Percentiles rank a stretch among this genome's conserved stretches.
Conservation (phyloP, 139 green algal species). For the Asterochloris erici region DNA sequence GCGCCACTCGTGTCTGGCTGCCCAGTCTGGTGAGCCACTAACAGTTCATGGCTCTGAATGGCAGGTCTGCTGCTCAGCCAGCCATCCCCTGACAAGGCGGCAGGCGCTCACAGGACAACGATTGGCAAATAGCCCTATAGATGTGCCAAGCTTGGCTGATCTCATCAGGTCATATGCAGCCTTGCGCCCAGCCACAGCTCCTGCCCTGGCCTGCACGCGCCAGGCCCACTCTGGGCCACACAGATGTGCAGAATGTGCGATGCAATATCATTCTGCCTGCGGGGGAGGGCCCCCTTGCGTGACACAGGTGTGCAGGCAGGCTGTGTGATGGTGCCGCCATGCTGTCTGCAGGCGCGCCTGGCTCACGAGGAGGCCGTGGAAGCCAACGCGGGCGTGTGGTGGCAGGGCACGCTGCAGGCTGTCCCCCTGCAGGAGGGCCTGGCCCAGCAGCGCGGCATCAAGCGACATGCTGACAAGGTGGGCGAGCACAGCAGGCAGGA, state of each 20-base stretch:
- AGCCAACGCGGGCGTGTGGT: conserved; percentile 57
- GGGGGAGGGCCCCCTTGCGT: not conserved
- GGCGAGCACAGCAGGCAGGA: too few relatives aligned
- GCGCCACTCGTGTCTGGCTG: not conserved
- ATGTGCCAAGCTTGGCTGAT: too few relatives aligned
- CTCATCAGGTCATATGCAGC: too few relatives aligned
- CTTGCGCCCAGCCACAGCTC: too few relatives aligned
- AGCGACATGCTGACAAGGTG: conserved; percentile 65
- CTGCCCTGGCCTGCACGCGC: too few relatives aligned
- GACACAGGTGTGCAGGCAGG: too few relatives aligned
- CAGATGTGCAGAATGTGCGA: too few relatives aligned
- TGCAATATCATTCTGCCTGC: too few relatives aligned
- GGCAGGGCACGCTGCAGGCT: conserved; percentile 33
- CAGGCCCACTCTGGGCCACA: too few relatives aligned
- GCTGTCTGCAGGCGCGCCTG: conserved; percentile 9
- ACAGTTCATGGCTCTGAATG: not conserved
- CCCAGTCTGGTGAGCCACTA: not conserved
- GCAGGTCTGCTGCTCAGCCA: not conserved
- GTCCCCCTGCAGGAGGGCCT: conserved; percentile 37
- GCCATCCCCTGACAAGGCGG: too few relatives aligned
- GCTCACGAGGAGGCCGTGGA: conserved; percentile 37
- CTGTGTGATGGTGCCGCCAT: not conserved
- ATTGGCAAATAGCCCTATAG: too few relatives aligned
- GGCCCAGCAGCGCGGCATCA: conserved; percentile 48
- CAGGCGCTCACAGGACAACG: too few relatives aligned